Percentiles rank a stretch among this genome's conserved stretches.
phyloP scores from a whole-genome alignment of 306 rosid genomes.

The Vigna reflexopilosa region DNA sequence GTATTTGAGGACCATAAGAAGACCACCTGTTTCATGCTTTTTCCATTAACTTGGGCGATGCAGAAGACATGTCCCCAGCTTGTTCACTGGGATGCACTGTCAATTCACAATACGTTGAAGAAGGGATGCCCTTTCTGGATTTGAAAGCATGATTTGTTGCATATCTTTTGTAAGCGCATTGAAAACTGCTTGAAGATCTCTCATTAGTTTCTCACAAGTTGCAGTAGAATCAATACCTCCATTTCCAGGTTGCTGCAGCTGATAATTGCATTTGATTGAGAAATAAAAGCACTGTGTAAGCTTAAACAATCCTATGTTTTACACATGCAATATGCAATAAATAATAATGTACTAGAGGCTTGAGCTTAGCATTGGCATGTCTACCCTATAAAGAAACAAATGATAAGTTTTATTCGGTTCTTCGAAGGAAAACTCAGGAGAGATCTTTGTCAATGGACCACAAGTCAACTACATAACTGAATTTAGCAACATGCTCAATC shows the following conservation, averaged over 20 bases:
- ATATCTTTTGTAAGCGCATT: slow-evolving; percentile 76
- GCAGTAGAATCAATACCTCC: slow-evolving; percentile 52
- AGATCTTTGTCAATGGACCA: too few species aligned
- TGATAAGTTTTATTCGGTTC: slow-evolving; percentile 3
- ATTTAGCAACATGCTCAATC: too few species aligned
- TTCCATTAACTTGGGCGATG: not conserved
- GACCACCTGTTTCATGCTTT: slow-evolving; percentile 43
- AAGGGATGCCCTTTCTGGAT: slow-evolving; percentile 80
- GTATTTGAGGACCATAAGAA: slow-evolving; percentile 45
- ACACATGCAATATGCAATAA: slow-evolving; percentile 15
- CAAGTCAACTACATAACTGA: too few species aligned
- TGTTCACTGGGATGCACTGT: slow-evolving; percentile 52
- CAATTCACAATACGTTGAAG: slow-evolving; percentile 56
- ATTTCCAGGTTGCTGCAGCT: slow-evolving; percentile 74
- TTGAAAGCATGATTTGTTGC: slow-evolving; percentile 83
- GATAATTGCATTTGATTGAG: slow-evolving; percentile 45
- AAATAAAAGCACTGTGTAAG: slow-evolving; percentile 38
- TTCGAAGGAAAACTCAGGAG: too few species aligned
- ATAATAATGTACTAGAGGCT: not conserved
- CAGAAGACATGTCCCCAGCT: slow-evolving; percentile 44
- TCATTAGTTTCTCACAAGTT: slow-evolving; percentile 62
- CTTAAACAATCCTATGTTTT: not conserved
- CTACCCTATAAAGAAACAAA: not conserved
- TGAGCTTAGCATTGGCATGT: slow-evolving; percentile 7
- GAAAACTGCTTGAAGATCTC: slow-evolving; percentile 71